phyloP scores from a whole-genome alignment of 495 filamentous ascomycete genomes.

The Penicillium alfredii region DNA sequence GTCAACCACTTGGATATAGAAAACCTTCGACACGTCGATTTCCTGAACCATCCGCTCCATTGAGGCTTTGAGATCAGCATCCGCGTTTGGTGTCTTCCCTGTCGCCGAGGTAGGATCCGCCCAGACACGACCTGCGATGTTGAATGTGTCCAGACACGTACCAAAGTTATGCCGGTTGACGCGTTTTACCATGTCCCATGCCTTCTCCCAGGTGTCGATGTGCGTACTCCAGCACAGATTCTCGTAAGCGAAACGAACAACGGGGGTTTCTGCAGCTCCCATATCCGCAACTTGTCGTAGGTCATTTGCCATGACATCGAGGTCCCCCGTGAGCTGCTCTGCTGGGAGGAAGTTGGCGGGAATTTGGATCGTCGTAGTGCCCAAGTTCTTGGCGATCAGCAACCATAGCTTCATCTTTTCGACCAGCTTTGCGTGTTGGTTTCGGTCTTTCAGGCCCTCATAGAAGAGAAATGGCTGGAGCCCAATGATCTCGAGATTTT shows the following conservation, averaged over 20 bases:
- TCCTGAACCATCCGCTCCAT: constrained; percentile 46
- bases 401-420: constrained; percentile 60
- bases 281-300: constrained; percentile 43
- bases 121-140: constrained; percentile 65
- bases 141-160: constrained; percentile 69
- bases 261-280: constrained; percentile 29
- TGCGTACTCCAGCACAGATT: constrained; percentile 61
- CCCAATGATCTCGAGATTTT: constrained; percentile 36
- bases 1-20: constrained; percentile 69
- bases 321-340: constrained; percentile 46
- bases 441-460: constrained; percentile 58
- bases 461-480: constrained; percentile 70
- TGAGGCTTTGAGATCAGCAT: constrained; percentile 49
- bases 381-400: constrained; percentile 49
- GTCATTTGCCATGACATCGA: constrained; percentile 55
- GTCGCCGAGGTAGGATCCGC: constrained; percentile 53
- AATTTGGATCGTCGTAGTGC: constrained; percentile 59
- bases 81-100: constrained; percentile 51
- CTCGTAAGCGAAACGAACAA: constrained; percentile 63
- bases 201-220: constrained; percentile 57
- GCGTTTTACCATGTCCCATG: constrained; percentile 55
- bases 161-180: constrained; percentile 67
- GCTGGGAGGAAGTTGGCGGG: constrained; percentile 58
- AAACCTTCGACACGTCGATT: constrained; percentile 58
- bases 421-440: constrained; percentile 47